phyloP scores from a whole-genome alignment of 2,329 filamentous ascomycete genomes.

The Beauveria australis region DNA sequence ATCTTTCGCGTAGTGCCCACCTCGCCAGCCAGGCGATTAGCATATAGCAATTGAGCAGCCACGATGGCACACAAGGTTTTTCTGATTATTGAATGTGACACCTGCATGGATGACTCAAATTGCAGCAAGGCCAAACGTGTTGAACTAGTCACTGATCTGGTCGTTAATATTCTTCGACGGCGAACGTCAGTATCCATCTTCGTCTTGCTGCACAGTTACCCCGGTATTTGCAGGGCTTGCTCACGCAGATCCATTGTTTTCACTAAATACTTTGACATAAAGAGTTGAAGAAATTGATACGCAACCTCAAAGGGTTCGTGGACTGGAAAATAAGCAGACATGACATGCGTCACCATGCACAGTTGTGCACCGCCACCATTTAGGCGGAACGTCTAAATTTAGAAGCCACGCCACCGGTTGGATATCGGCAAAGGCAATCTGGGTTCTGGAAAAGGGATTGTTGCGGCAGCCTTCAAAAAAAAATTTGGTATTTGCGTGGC shows the following conservation, averaged over 20 bases:
- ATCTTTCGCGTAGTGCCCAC: not conserved
- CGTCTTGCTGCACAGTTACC: too few species aligned
- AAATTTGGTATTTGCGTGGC: not conserved
- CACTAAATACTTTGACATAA: too few species aligned
- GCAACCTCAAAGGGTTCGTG: not conserved
- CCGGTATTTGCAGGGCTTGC: too few species aligned
- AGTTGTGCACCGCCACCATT: conserved; percentile 8
- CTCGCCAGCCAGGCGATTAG: not conserved
- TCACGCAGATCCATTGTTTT: too few species aligned
- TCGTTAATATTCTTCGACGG: too few species aligned
- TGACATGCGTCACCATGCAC: not conserved
- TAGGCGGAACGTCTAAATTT: conserved; percentile 3
- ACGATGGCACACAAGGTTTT: not conserved
- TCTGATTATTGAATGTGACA: not conserved
- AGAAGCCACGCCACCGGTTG: conserved; percentile 2
- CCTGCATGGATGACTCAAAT: not conserved
- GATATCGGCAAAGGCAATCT: not conserved
- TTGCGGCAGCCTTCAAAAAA: not conserved
- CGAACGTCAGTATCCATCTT: too few species aligned
- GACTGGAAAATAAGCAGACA: not conserved
- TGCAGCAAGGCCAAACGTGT: too few species aligned
- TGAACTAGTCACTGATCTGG: too few species aligned
- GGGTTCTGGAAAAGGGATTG: not conserved
- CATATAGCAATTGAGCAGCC: not conserved
- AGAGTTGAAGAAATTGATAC: not conserved